Conservation (phyloP, 495 filamentous ascomycete species). For the Xylaria nigripes region DNA sequence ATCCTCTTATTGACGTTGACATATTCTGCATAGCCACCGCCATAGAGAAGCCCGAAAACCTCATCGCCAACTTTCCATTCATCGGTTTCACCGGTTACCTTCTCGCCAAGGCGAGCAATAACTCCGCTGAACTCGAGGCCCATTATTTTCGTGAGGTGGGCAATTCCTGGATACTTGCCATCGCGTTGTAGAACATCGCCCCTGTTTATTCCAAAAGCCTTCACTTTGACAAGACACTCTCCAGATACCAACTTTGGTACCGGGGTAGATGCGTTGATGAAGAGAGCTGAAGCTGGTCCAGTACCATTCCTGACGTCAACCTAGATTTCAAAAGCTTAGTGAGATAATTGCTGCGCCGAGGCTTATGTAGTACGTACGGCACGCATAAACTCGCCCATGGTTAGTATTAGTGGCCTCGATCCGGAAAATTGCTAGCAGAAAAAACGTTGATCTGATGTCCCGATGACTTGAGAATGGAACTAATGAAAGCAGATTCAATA, state of each 20-base stretch:
- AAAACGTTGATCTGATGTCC: neutral
- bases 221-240: neutral
- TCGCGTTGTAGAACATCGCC: neutral
- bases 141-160: neutral
- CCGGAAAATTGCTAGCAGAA: neutral
- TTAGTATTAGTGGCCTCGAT: neutral
- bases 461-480: neutral
- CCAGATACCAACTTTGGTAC: neutral
- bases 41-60: neutral
- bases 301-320: neutral
- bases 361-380: neutral
- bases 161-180: neutral
- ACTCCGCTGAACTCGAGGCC: neutral
- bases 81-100: neutral
- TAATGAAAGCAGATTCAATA: too few species aligned
- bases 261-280: neutral
- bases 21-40: neutral
- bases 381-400: neutral
- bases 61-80: neutral
- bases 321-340: neutral
- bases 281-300: neutral
- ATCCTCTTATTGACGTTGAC: neutral
- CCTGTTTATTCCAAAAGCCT: neutral
- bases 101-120: neutral
- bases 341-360: neutral